phyloP scores from a whole-genome alignment of 176 grass and related monocot genomes.

The Avena insularis region DNA sequence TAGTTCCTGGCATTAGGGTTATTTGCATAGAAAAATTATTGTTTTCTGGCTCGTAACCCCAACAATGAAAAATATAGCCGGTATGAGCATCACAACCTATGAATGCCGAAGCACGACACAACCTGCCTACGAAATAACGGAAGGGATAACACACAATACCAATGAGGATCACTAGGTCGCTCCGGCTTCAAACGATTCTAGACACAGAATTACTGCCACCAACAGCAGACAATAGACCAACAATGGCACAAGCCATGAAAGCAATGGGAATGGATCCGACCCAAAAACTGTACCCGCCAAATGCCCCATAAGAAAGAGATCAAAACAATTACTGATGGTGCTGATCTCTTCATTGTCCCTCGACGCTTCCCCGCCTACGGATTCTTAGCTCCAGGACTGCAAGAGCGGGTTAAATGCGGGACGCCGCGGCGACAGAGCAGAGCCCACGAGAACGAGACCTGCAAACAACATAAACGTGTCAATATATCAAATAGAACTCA shows the following conservation, averaged over 20 bases:
- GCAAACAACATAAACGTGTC: background rate
- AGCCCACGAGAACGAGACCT: conserved; percentile 1
- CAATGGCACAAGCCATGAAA: background rate
- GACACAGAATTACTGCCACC: background rate
- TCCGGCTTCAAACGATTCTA: background rate
- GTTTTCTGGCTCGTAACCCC: too few species aligned
- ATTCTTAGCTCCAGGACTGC: background rate
- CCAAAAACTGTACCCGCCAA: background rate
- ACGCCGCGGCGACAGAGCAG: background rate
- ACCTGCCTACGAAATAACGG: background rate
- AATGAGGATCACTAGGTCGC: background rate
- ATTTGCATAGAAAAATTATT: too few species aligned
- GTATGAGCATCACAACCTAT: background rate
- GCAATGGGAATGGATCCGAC: conserved; percentile 10
- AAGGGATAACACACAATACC: background rate
- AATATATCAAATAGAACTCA: background rate
- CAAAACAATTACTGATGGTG: conserved; percentile 51
- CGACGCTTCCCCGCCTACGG: background rate
- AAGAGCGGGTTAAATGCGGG: conserved; percentile 41
- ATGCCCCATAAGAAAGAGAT: background rate
- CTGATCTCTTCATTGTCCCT: conserved; percentile 71
- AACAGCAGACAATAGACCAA: background rate
- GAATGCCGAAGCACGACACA: background rate
- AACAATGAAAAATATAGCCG: background rate
- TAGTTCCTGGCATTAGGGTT: too few species aligned